These are phyloP conservation scores for Lachancea dasiensis DNA, from an alignment of 805 yeast genomes.

Conservation along the genomic window DNA sequence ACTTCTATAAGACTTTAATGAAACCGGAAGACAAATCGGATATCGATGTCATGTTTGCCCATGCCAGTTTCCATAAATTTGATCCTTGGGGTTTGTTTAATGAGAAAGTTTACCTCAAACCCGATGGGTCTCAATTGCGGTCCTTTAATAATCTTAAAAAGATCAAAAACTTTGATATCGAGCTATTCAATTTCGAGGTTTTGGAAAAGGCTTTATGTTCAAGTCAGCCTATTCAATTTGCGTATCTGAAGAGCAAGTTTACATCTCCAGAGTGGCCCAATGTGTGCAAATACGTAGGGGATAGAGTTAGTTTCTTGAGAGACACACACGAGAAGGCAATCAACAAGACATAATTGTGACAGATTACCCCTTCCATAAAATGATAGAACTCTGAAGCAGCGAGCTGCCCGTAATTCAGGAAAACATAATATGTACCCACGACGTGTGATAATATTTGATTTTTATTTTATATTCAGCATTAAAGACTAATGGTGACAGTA, in stretches of 20 bases:
- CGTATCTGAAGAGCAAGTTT: slow-evolving; percentile 9
- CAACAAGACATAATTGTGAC: not conserved
- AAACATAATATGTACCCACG: no score
- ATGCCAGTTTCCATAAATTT: slow-evolving; percentile 35
- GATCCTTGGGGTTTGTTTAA: slow-evolving; percentile 29
- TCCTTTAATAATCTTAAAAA: slow-evolving; percentile 11
- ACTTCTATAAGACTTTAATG: slow-evolving; percentile 13
- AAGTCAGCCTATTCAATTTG: slow-evolving; percentile 14
- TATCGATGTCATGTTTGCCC: slow-evolving; percentile 31
- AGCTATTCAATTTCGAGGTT: slow-evolving; percentile 19
- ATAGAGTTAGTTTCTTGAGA: slow-evolving; percentile 15
- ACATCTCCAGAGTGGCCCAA: slow-evolving; percentile 14
- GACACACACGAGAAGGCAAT: slow-evolving; percentile 10
- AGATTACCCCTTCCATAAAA: not conserved
- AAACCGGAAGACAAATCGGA: slow-evolving; percentile 10
- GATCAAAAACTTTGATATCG: slow-evolving; percentile 24
- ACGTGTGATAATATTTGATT: no score
- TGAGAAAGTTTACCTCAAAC: slow-evolving; percentile 14
- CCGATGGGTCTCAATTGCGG: slow-evolving; percentile 23
- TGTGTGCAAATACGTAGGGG: slow-evolving; percentile 20
- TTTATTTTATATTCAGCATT: no score
- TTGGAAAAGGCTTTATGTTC: slow-evolving; percentile 18
- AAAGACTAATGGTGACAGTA: no score
- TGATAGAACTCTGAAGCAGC: no score
- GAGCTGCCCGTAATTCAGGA: no score